phyloP scores from a whole-genome alignment of 345 rosid species.

The Clausena lansium region DNA sequence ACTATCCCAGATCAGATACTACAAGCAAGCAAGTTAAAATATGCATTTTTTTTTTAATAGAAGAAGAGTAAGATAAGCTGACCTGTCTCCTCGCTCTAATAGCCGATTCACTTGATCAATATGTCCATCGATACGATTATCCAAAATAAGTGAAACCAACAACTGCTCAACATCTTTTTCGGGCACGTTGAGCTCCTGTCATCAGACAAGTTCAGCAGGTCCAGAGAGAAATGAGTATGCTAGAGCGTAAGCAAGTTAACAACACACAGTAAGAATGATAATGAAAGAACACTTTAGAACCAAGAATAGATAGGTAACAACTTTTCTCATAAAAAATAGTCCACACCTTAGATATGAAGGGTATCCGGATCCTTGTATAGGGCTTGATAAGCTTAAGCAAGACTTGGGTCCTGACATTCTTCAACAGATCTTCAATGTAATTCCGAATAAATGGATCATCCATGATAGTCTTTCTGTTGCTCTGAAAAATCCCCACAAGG shows the following conservation, averaged over 20 bases:
- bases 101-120: conserved; percentile 95
- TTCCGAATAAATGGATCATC: conserved; percentile 95
- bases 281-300: neutral
- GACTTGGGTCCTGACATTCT: conserved; percentile 98
- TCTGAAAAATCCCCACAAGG: conserved; percentile 38
- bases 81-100: conserved; percentile 91
- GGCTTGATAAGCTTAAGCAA: conserved; percentile 97
- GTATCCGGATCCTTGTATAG: conserved; percentile 85
- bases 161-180: conserved; percentile 93
- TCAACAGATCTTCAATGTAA: conserved; percentile 94
- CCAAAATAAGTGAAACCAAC: conserved; percentile 83
- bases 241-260: neutral
- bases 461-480: conserved; percentile 93
- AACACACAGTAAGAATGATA: neutral
- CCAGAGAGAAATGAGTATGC: neutral
- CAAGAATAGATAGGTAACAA: neutral
- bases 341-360: conserved; percentile 82
- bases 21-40: neutral
- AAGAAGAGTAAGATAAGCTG: neutral
- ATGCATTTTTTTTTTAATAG: neutral
- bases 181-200: conserved; percentile 88
- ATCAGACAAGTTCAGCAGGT: conserved; percentile 4
- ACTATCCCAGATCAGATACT: conserved; percentile 10
- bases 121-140: conserved; percentile 91
- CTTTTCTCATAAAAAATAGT: neutral